These are phyloP conservation scores for Claviceps purpurea DNA, from an alignment of 2,329 filamentous ascomycete species.

Conservation along the genomic window DNA sequence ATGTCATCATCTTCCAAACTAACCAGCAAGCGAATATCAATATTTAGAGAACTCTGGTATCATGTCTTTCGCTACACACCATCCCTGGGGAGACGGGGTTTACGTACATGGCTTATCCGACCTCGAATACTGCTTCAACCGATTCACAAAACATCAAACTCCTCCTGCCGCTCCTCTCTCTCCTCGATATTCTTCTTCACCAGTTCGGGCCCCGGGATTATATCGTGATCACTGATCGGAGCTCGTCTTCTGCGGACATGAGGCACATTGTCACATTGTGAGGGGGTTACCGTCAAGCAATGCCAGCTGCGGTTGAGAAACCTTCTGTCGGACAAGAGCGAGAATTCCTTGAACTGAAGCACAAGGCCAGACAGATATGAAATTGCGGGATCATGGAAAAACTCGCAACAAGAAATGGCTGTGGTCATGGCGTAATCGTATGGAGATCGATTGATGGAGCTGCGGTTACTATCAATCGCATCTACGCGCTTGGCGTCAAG, in stretches of 20 bases:
- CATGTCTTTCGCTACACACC: too few species aligned
- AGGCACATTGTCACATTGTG: conserved; percentile 71
- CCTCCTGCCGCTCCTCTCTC: conserved; percentile 60
- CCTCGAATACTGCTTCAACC: conserved; percentile 79
- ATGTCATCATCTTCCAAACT: conserved; percentile 40
- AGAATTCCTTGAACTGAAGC: too few species aligned
- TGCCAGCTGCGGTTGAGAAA: conserved; percentile 26
- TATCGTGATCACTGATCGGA: conserved; percentile 80
- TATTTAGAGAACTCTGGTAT: background rate
- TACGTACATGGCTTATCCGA: conserved; percentile 76
- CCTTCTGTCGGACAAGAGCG: too few species aligned
- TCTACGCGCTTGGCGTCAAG: too few species aligned
- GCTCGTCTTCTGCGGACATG: conserved; percentile 76
- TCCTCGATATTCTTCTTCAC: conserved; percentile 75
- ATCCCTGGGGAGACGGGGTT: conserved; percentile 8
- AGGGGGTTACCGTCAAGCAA: conserved; percentile 72
- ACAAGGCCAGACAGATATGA: too few species aligned
- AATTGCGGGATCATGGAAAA: too few species aligned
- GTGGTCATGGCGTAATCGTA: too few species aligned
- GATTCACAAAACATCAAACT: conserved; percentile 74
- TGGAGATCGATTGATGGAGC: too few species aligned
- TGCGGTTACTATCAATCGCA: too few species aligned
- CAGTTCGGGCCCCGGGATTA: conserved; percentile 63
- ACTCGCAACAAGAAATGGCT: too few species aligned
- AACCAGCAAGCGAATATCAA: background rate